Percentiles rank a stretch among this genome's conserved stretches.
Evolutionary conservation across 495 filamentous ascomycete species (phyloP).

Genomic region (Barbatosphaeria neglecta): DNA sequence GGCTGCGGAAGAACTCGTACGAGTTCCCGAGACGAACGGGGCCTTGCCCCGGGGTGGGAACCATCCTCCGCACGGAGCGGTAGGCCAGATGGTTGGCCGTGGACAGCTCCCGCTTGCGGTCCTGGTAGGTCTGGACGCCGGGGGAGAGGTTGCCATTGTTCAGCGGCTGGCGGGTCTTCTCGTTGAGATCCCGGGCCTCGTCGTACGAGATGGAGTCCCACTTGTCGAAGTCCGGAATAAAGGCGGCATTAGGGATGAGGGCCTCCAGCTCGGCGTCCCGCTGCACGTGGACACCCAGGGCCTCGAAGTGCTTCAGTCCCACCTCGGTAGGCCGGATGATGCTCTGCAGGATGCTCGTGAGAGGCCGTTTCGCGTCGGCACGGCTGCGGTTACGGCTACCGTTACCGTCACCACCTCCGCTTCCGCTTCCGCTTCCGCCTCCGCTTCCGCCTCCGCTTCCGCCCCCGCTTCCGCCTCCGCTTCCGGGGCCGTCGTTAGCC

Average conservation of each 20-base stretch:
- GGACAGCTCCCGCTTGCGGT: constrained; percentile 39
- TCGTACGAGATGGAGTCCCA: constrained; percentile 36
- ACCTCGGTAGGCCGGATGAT: constrained; percentile 37
- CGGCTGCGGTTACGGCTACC: too few relatives aligned
- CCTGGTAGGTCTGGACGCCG: constrained; percentile 37
- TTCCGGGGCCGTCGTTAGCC: constrained; percentile 1
- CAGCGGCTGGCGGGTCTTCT: constrained; percentile 27
- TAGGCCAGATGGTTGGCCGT: constrained; percentile 38
- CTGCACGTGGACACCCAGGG: constrained; percentile 38
- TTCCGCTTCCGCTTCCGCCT: too few relatives aligned
- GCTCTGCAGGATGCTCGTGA: constrained; percentile 31
- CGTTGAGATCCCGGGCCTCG: constrained; percentile 27
- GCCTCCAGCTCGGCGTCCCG: constrained; percentile 27
- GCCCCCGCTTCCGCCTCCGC: too few relatives aligned
- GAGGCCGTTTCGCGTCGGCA: constrained; percentile 11
- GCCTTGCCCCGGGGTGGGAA: constrained; percentile 32
- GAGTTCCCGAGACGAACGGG: constrained; percentile 39
- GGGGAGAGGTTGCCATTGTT: constrained; percentile 36
- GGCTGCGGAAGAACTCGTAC: constrained; percentile 46
- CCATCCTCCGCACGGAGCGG: constrained; percentile 38
- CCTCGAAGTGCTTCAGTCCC: constrained; percentile 31
- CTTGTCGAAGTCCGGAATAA: constrained; percentile 30
- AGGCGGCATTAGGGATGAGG: constrained; percentile 35
- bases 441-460: too few relatives aligned
- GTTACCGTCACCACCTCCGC: too few relatives aligned